These are phyloP conservation scores for Xylariaceae sp. DNA, from an alignment of 2,329 filamentous ascomycete species.

Conservation along the genomic window DNA sequence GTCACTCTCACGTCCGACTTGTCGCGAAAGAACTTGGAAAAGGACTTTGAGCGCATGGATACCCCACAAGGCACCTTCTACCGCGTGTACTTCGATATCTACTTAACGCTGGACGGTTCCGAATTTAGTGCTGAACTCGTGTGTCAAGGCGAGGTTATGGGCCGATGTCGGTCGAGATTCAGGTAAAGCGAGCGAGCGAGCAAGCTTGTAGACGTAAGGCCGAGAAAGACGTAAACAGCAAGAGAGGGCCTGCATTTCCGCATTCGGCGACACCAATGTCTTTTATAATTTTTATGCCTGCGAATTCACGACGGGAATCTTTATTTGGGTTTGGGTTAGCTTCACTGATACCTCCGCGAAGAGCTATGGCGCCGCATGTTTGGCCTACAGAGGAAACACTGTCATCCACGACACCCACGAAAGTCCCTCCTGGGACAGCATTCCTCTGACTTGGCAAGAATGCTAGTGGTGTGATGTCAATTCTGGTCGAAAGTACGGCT, in stretches of 20 bases:
- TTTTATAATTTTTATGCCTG: no score
- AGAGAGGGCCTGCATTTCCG: no score
- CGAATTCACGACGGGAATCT: slow-evolving; percentile 15
- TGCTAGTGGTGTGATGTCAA: slow-evolving; percentile 6
- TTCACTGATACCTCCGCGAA: slow-evolving; percentile 26
- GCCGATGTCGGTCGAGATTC: slow-evolving; percentile 89
- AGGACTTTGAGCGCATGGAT: slow-evolving; percentile 99
- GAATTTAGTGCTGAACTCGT: slow-evolving; percentile 98
- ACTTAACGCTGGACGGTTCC: slow-evolving; percentile 91
- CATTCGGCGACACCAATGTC: no score
- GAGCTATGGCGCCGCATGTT: slow-evolving; percentile 21
- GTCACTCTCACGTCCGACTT: slow-evolving; percentile 96
- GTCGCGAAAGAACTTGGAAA: slow-evolving; percentile 96
- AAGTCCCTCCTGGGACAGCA: slow-evolving; percentile 11
- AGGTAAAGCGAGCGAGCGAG: slow-evolving; percentile 40
- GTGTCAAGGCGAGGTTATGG: slow-evolving; percentile 99
- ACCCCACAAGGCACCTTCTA: slow-evolving; percentile 97
- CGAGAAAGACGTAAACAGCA: background rate
- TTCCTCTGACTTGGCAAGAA: slow-evolving; percentile 12
- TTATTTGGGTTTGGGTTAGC: slow-evolving; percentile 15
- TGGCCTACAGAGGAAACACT: slow-evolving; percentile 15
- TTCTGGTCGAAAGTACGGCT: slow-evolving; percentile 15
- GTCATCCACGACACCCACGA: slow-evolving; percentile 5
- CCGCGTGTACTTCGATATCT: slow-evolving; percentile 74
- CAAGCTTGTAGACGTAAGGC: slow-evolving; percentile 14